These are phyloP conservation scores for Fraxinus excelsior DNA, from an alignment of 257 asterid genomes.

Conservation along the genomic window DNA sequence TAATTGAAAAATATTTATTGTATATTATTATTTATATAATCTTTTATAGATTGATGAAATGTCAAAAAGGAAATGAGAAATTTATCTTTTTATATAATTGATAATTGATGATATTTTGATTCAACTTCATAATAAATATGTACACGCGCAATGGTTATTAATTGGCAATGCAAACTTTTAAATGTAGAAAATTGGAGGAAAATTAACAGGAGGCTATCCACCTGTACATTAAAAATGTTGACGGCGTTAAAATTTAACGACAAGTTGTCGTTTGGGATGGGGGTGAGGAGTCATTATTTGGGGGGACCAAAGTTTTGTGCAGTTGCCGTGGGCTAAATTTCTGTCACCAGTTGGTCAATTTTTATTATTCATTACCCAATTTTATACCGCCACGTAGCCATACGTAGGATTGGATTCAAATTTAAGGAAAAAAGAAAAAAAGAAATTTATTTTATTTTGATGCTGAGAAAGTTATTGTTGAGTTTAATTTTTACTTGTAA, in stretches of 20 bases:
- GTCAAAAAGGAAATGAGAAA: too few species aligned
- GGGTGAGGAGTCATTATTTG: neutral
- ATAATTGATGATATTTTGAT: too few species aligned
- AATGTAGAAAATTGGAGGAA: neutral
- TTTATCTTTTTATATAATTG: too few species aligned
- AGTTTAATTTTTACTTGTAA: too few species aligned
- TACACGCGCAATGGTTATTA: too few species aligned
- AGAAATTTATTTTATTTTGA: too few species aligned
- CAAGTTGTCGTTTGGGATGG: neutral
- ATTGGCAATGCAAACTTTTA: neutral
- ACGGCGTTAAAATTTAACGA: neutral
- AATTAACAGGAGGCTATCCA: neutral
- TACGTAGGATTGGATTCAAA: neutral
- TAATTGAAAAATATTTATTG: too few species aligned
- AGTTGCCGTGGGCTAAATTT: neutral
- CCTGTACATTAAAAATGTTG: neutral
- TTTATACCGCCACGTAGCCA: neutral
- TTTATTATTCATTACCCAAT: neutral
- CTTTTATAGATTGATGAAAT: too few species aligned
- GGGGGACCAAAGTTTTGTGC: neutral
- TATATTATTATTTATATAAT: too few species aligned
- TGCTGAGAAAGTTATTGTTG: too few species aligned
- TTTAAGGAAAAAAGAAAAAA: too few species aligned
- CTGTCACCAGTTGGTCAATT: neutral
- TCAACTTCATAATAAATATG: too few species aligned